Conservation (phyloP, 192 early-diverging fungal genomes). For the Rhizophagus clarus region DNA sequence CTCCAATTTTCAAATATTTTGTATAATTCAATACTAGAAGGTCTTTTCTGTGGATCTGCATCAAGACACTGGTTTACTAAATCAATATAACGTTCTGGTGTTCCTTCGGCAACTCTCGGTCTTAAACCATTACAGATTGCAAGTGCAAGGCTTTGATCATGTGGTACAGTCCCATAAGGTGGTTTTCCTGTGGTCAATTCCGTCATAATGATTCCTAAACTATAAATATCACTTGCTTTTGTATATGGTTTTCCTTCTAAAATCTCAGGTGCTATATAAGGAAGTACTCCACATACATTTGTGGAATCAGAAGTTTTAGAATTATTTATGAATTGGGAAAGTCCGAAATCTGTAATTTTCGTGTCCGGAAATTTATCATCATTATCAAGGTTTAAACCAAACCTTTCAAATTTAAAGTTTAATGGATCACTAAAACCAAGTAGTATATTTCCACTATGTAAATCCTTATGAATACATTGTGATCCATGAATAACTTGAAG, state of each 20-base stretch:
- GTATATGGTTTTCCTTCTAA: conserved; percentile 37
- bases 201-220: conserved; percentile 46
- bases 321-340: not conserved
- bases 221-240: conserved; percentile 42
- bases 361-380: not conserved
- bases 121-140: conserved; percentile 13
- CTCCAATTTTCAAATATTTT: not conserved
- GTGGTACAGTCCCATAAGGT: conserved; percentile 31
- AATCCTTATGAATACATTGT: conserved; percentile 40
- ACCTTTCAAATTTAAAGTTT: not conserved
- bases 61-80: conserved; percentile 7
- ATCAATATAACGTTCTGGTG: conserved; percentile 1
- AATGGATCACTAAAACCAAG: too few relatives aligned
- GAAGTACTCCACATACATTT: conserved; percentile 37
- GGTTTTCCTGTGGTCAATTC: conserved; percentile 41
- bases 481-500: conserved; percentile 35
- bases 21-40: not conserved
- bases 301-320: conserved; percentile 30
- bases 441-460: conserved; percentile 26
- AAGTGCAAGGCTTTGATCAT: not conserved
- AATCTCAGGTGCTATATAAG: conserved; percentile 46
- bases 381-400: not conserved
- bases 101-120: not conserved
- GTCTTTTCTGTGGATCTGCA: not conserved
- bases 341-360: conserved; percentile 36